Percentiles rank a stretch among this genome's conserved stretches.
Conservation (phyloP, 257 asterid genomes). For the Sherardia arvensis region DNA sequence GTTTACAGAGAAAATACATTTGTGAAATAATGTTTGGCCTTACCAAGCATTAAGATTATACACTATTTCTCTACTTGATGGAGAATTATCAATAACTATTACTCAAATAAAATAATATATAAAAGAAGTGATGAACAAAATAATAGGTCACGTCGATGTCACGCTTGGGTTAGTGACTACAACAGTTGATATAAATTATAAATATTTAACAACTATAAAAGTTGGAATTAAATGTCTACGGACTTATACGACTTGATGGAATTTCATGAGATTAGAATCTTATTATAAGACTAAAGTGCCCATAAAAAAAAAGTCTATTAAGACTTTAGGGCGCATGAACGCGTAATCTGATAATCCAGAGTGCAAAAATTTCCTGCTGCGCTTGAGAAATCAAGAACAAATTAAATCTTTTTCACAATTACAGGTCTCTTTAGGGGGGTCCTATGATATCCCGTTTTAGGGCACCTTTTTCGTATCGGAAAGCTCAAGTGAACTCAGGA, state of each 20-base stretch:
- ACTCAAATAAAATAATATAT: no score
- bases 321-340: conserved; percentile 1
- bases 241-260: conserved; percentile 4
- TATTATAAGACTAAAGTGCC: background rate
- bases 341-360: conserved; percentile 1
- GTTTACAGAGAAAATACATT: no score
- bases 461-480: background rate
- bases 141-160: background rate
- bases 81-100: no score
- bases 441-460: background rate
- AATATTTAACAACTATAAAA: background rate
- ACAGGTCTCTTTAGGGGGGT: background rate
- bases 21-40: no score
- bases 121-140: background rate
- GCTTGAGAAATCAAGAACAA: background rate
- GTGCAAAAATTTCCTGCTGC: background rate
- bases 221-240: conserved; percentile 15
- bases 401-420: background rate
- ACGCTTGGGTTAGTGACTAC: background rate
- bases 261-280: background rate
- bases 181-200: background rate
- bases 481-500: background rate
- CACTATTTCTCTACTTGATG: no score
- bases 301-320: background rate
- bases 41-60: no score